These are phyloP conservation scores for Lolium multiflorum DNA, from an alignment of 176 grass and related monocot genomes.

Conservation along the genomic window DNA sequence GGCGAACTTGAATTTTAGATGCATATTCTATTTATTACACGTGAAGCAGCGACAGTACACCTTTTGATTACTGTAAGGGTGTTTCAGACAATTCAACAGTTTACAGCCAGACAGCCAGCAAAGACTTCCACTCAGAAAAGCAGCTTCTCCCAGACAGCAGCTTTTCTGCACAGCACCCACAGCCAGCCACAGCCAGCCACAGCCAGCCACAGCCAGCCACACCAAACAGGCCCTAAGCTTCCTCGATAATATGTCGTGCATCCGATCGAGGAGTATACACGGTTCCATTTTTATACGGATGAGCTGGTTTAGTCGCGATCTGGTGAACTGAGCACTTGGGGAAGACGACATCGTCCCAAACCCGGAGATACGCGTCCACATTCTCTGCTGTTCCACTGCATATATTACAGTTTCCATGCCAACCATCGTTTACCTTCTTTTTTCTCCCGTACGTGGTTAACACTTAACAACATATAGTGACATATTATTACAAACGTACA, in stretches of 20 bases:
- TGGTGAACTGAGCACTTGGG: conserved; percentile 18
- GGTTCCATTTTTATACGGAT: conserved; percentile 24
- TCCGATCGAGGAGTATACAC: background rate
- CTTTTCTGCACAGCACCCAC: too few relatives aligned
- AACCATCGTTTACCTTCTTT: background rate
- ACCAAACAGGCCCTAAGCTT: too few relatives aligned
- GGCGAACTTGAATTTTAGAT: too few relatives aligned
- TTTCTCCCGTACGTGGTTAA: background rate
- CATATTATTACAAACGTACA: background rate
- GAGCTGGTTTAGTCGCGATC: background rate
- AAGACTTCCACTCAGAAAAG: too few relatives aligned
- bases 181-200: too few relatives aligned
- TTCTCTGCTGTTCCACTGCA: background rate
- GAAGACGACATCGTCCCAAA: conserved; percentile 9
- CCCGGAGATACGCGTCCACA: background rate
- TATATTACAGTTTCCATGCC: background rate
- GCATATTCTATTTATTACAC: too few relatives aligned
- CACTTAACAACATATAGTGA: background rate
- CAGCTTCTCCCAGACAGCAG: too few relatives aligned
- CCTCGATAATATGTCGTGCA: background rate
- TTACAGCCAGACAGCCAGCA: too few relatives aligned
- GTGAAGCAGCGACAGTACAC: too few relatives aligned
- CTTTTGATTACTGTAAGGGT: too few relatives aligned
- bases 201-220: too few relatives aligned
- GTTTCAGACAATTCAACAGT: too few relatives aligned